Conservation (phyloP, 192 early-diverging fungal species). For the Backusella sp. region DNA sequence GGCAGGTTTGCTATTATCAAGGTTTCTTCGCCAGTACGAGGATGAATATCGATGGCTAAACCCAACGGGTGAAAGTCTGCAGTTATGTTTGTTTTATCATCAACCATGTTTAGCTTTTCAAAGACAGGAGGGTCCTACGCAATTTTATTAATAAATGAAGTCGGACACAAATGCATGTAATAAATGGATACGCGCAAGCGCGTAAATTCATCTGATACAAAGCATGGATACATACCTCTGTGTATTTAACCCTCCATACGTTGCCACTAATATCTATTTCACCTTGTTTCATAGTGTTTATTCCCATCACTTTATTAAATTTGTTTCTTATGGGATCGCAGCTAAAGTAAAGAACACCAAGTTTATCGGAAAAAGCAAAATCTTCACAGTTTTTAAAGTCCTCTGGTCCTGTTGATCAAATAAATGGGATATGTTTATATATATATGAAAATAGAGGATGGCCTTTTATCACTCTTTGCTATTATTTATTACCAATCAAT, state of each 20-base stretch:
- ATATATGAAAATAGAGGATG: not conserved
- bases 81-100: not conserved
- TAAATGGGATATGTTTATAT: not conserved
- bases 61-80: constrained; percentile 33
- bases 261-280: not conserved
- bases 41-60: constrained; percentile 15
- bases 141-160: not conserved
- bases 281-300: not conserved
- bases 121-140: not conserved
- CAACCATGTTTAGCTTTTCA: not conserved
- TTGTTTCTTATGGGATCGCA: constrained; percentile 26
- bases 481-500: constrained; percentile 9
- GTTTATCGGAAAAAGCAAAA: not conserved
- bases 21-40: not conserved
- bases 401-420: not conserved
- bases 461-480: not conserved
- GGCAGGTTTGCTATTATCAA: constrained; percentile 26
- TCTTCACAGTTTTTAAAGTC: constrained; percentile 24
- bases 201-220: not conserved
- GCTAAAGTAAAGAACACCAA: constrained; percentile 3
- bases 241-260: constrained; percentile 21
- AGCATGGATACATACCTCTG: constrained; percentile 4
- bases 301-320: constrained; percentile 19
- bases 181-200: not conserved
- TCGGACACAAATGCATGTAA: not conserved